Base-by-base conservation (phyloP, 768 basidiomycete species). In the Rhizopogon rudus region DNA sequence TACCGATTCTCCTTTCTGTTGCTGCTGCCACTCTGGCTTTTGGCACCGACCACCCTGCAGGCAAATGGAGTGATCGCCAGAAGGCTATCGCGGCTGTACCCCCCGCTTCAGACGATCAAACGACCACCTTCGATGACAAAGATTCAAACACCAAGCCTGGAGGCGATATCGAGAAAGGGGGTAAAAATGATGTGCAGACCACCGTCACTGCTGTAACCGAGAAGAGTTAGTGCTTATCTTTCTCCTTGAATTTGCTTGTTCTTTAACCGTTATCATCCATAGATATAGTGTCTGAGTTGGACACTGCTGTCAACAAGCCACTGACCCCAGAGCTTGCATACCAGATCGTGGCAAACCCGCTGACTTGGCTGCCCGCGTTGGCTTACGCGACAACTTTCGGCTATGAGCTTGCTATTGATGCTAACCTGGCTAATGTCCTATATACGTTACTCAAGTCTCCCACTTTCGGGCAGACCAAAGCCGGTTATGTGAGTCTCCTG, bases 371-470 rank as follows among this genome's bases (percentile, higher is more conserved):
- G 3, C 81, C 82, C 0, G 66, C 77, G 0, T 61, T 82, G 8
- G 78, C 76, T 12, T 85, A 85, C 55, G 57, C 77, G 39, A 77
- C 77, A 1, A 81, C 81, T 2, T 84, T 84, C 59, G 83, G 83
- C 0, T 73, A 77, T 44, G 83, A 84, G 64, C 74, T 86, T 6
- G 76, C 78, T 1, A 74, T 86, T 42, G 81, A 86, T 59, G 76
- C 75, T 6, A 76, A 77, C 56, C 68, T 84, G 59, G 73, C 77
- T n/a, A 75, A 69, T 54, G 71, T 79, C 7, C 65, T 82, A 14
- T 75, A 72, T 58, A 61, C 43, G 8, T 61, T 78, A 16, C 77
- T 71, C 64, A 68, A 71, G 56, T 65, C 65, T 42, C 60, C 67
- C 3, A 44, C 61, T 13, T 77, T 84, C 52, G 73, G 74, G 14